These are phyloP conservation scores for Ichthyophthirius multifiliis DNA, from an alignment of 169 alveolate genomes.

Conservation along the genomic window DNA sequence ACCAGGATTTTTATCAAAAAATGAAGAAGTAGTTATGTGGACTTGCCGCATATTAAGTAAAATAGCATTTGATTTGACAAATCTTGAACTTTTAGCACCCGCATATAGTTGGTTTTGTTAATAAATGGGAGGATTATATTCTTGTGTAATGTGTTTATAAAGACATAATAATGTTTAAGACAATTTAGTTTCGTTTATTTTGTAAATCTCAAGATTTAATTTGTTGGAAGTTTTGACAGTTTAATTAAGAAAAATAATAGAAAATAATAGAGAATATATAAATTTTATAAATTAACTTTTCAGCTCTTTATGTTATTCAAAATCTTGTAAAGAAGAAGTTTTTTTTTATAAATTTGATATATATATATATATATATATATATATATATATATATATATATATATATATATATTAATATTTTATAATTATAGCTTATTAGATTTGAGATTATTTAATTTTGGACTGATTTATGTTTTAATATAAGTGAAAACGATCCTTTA, in stretches of 20 bases:
- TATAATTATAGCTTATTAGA: slow-evolving; percentile 44
- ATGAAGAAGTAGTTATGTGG: slow-evolving; percentile 48
- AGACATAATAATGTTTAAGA: slow-evolving; percentile 63
- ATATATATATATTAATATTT: neutral
- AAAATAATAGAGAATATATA: slow-evolving; percentile 18
- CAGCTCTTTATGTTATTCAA: neutral
- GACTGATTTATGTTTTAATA: slow-evolving; percentile 48
- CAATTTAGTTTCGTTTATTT: slow-evolving; percentile 55
- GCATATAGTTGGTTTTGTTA: slow-evolving; percentile 72
- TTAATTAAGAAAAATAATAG: slow-evolving; percentile 14
- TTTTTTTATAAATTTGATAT: neutral
- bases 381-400: no score
- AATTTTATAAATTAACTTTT: neutral
- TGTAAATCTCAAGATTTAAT: slow-evolving; percentile 66
- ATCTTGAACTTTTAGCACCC: slow-evolving; percentile 28
- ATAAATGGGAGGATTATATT: slow-evolving; percentile 60
- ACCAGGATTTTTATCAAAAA: slow-evolving; percentile 46
- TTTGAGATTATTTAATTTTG: slow-evolving; percentile 52
- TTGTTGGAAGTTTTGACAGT: slow-evolving; percentile 48
- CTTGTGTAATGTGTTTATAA: slow-evolving; percentile 54
- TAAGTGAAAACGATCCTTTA: slow-evolving; percentile 53
- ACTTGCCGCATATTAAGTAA: slow-evolving; percentile 38
- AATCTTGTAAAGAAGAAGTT: slow-evolving; percentile 17
- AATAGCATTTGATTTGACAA: slow-evolving; percentile 29
- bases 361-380: no score